Evolutionary conservation across 75 land plant genomes (phyloP).

Genomic region (Selaginella moellendorffii): DNA sequence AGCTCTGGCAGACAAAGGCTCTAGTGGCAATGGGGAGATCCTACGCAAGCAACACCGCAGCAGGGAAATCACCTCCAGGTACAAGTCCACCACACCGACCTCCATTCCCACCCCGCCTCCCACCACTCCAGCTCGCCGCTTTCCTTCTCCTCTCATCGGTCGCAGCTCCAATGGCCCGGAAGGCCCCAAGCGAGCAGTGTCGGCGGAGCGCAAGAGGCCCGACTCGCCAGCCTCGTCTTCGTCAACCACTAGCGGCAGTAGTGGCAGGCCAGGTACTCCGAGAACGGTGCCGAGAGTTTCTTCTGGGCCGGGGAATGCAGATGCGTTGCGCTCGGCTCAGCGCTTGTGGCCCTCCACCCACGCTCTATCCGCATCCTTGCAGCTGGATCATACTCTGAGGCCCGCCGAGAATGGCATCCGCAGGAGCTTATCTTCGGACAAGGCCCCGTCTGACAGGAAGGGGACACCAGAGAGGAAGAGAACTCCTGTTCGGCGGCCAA

Average conservation of each 20-base stretch:
- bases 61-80: slow-evolving; percentile 65
- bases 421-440: slow-evolving; percentile 16
- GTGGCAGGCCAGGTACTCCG: slow-evolving; percentile 20
- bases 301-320: slow-evolving; percentile 29
- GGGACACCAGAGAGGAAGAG: slow-evolving; percentile 45
- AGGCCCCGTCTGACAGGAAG: slow-evolving; percentile 26
- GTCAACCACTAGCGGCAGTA: slow-evolving; percentile 17
- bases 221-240: slow-evolving; percentile 33
- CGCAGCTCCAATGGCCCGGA: background rate
- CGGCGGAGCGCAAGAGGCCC: slow-evolving; percentile 69
- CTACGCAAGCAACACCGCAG: slow-evolving; percentile 30
- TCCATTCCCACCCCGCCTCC: slow-evolving; percentile 14
- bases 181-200: slow-evolving; percentile 35
- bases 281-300: slow-evolving; percentile 14
- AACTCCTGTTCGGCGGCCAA: slow-evolving; percentile 52
- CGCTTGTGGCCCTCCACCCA: slow-evolving; percentile 76
- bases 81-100: slow-evolving; percentile 38
- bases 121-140: slow-evolving; percentile 7
- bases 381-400: slow-evolving; percentile 46
- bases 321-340: slow-evolving; percentile 16
- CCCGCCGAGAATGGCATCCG: slow-evolving; percentile 49
- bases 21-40: too few species aligned
- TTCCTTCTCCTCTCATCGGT: slow-evolving; percentile 15
- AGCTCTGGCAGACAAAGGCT: background rate
- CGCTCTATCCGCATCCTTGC: slow-evolving; percentile 45